These are phyloP conservation scores for Bathelium albidoporum DNA, from an alignment of 495 filamentous ascomycete species.

Conservation along the genomic window DNA sequence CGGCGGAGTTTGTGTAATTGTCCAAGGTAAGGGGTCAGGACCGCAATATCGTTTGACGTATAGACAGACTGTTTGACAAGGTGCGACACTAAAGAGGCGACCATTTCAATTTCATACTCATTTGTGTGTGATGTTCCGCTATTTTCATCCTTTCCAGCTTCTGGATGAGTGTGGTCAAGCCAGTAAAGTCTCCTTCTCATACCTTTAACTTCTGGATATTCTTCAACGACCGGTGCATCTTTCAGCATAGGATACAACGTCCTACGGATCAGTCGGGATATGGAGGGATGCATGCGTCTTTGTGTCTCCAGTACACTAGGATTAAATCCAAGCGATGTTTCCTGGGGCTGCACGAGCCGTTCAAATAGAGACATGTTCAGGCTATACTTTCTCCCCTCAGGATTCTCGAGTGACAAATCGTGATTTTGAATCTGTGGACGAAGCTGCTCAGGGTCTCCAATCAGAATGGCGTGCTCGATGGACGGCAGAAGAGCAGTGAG, in stretches of 20 bases:
- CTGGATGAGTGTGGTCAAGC: conserved; percentile 55
- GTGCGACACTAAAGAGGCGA: conserved; percentile 55
- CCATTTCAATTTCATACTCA: conserved; percentile 57
- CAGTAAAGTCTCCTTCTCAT: conserved; percentile 61
- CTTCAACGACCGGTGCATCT: conserved; percentile 43
- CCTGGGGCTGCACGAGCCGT: conserved; percentile 44
- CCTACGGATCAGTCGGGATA: conserved; percentile 47
- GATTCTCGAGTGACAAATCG: conserved; percentile 49
- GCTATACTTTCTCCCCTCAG: conserved; percentile 43
- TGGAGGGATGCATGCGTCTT: conserved; percentile 66
- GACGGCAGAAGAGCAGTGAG: conserved; percentile 58
- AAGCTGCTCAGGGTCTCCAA: conserved; percentile 69
- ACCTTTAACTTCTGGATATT: conserved; percentile 52
- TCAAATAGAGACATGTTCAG: conserved; percentile 64
- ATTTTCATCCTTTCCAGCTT: conserved; percentile 37
- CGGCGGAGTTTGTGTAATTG: conserved; percentile 55
- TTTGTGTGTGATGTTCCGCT: conserved; percentile 53
- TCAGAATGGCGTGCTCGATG: conserved; percentile 62
- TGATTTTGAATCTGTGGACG: conserved; percentile 60
- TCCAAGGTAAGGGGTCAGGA: conserved; percentile 68
- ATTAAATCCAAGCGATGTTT: conserved; percentile 34
- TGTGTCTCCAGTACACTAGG: conserved; percentile 53
- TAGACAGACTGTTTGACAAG: conserved; percentile 63
- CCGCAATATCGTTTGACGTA: conserved; percentile 56
- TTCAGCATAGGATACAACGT: conserved; percentile 56